Conservation (phyloP, 2,329 filamentous ascomycete species). For the Aspergillus pseudoterreus region DNA sequence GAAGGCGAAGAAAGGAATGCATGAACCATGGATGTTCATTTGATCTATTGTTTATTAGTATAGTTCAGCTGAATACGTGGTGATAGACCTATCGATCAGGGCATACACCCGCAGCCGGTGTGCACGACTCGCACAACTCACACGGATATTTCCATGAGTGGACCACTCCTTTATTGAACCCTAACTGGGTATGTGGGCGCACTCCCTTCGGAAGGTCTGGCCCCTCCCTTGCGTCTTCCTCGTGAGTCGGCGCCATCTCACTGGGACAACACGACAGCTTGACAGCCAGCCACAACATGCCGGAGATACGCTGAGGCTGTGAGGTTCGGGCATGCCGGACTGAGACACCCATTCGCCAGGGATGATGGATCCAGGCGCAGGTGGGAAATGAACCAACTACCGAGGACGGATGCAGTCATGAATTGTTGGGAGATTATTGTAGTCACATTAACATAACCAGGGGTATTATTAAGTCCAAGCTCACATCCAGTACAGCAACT, state of each 20-base stretch:
- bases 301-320: conserved; percentile 1
- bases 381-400: too few species aligned
- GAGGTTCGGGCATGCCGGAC: too few species aligned
- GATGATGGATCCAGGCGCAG: not conserved
- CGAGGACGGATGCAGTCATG: not conserved
- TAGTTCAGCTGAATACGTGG: conserved; percentile 7
- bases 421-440: not conserved
- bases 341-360: not conserved
- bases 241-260: conserved; percentile 8
- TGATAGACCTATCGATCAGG: conserved; percentile 16
- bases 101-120: conserved; percentile 1
- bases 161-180: not conserved
- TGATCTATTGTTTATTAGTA: not conserved
- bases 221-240: conserved; percentile 11
- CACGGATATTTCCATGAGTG: not conserved
- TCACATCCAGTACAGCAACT: conserved; percentile 10
- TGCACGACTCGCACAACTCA: conserved; percentile 2
- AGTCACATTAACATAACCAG: conserved; percentile 9
- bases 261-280: conserved; percentile 3
- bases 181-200: not conserved
- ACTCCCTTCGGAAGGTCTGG: not conserved
- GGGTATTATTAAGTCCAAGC: conserved; percentile 22
- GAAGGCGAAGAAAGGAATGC: conserved; percentile 4
- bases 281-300: conserved; percentile 16
- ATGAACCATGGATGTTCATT: conserved; percentile 9